phyloP scores from a whole-genome alignment of 2,329 filamentous ascomycete genomes.

The Aspergillus caelatus region DNA sequence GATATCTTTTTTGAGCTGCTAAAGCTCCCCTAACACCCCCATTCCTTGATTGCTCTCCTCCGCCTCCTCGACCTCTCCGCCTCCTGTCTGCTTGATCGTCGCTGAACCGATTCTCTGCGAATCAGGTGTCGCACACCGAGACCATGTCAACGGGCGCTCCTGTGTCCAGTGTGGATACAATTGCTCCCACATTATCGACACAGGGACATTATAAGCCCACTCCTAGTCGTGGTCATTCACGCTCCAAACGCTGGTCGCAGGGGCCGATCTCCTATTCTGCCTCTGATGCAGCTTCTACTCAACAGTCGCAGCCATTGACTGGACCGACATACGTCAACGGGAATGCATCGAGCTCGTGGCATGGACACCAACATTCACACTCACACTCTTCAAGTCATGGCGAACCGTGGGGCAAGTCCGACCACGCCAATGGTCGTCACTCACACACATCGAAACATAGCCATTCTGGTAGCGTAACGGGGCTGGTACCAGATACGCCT shows the following conservation, averaged over 20 bases:
- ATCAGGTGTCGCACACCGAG: slow-evolving; percentile 14
- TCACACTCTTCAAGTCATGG: slow-evolving; percentile 31
- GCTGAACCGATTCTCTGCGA: slow-evolving; percentile 7
- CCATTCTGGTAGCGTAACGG: slow-evolving; percentile 6
- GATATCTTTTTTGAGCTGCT: slow-evolving; percentile 23
- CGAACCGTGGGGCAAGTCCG: neutral
- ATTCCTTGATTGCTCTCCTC: slow-evolving; percentile 10
- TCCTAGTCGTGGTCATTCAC: slow-evolving; percentile 38
- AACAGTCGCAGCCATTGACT: slow-evolving; percentile 21
- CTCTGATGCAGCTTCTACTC: slow-evolving; percentile 20
- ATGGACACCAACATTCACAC: slow-evolving; percentile 41
- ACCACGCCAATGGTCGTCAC: slow-evolving; percentile 4
- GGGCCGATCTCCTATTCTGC: slow-evolving; percentile 28
- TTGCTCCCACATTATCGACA: slow-evolving; percentile 25
- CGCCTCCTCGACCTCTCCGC: slow-evolving; percentile 12
- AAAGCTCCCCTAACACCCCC: slow-evolving; percentile 14
- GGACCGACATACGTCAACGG: slow-evolving; percentile 25
- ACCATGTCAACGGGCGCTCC: slow-evolving; percentile 40
- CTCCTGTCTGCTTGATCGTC: slow-evolving; percentile 15
- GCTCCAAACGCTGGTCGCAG: slow-evolving; percentile 35
- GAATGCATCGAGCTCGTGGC: slow-evolving; percentile 28
- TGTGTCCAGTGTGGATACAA: slow-evolving; percentile 33
- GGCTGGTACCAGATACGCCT: slow-evolving; percentile 3
- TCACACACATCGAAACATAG: slow-evolving; percentile 9
- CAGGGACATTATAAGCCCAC: slow-evolving; percentile 32